Evolutionary conservation across 768 basidiomycete genomes (phyloP), one percentile per base, ranked within the genome.

Genomic region (Pisolithus albus): DNA sequence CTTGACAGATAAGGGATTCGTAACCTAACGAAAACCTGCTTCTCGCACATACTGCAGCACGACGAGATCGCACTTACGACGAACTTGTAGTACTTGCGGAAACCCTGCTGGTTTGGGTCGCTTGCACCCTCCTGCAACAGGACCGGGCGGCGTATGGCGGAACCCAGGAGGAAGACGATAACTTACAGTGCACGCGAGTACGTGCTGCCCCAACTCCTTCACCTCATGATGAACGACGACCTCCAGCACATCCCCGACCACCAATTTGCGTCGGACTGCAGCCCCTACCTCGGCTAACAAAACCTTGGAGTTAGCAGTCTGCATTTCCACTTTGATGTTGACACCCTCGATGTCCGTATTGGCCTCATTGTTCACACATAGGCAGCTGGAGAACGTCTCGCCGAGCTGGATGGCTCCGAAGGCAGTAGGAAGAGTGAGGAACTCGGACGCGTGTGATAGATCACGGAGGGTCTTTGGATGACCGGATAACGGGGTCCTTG

Each of bases 1-100:
- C 69, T 95, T 95, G 52, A 97, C 93, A 0, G 91, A 91, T 13
- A 97, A 72, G 1, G 94, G 94, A 58, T 95, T 94, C n/a, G 84
- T 86, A 23, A 93, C 92, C 91, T 95, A 57, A 15, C 43, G 6
- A 11, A 28, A 47, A 13, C 30, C 11, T 26, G 26, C 26, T 26
- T 26, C 26, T 26, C n/a, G 2, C 26, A 36, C 19, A 26, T 11
- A 4, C 21, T 5, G 4, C 11, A 16, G n/a, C 37, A 49, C 1
- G 23, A 2, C 2, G 38, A 45, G 7, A 24, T 41, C 16, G 24
- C 30, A 77, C 87, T 64, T 62, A 94, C 91, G 46, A 80, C 81
- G 68, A 94, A 95, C 63, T 92, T 93, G 71, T 93, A 92, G 69
- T 90, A 93, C 64, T 92, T 90, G 47, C 87, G 78, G 64, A 94